Conservation (phyloP, 129 eudicot species). For the carrot (Daucus carota) region DH1_v3.0 NC_030385.2:12729001-12729500, state of each 20-base stretch:
- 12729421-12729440: neutral
- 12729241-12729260: neutral
- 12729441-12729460: too few relatives aligned
- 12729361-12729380: neutral
- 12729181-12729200: neutral
- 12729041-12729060: neutral
- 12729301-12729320: neutral
- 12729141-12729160: neutral
- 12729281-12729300: too few relatives aligned
- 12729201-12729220: neutral
- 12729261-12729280: neutral
- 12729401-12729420: neutral
- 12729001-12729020: neutral
- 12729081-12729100: neutral
- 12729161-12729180: neutral
- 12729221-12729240: neutral
- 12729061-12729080: neutral
- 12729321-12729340: neutral
- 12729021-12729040: neutral
- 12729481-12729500: neutral
- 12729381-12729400: neutral
- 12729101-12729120: neutral
- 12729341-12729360: neutral
- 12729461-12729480: neutral
- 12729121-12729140: neutral